Evolutionary conservation across 495 filamentous ascomycete genomes (phyloP), one percentile per base, ranked within the genome.

Genomic region (Chaetomium fimeti): DNA sequence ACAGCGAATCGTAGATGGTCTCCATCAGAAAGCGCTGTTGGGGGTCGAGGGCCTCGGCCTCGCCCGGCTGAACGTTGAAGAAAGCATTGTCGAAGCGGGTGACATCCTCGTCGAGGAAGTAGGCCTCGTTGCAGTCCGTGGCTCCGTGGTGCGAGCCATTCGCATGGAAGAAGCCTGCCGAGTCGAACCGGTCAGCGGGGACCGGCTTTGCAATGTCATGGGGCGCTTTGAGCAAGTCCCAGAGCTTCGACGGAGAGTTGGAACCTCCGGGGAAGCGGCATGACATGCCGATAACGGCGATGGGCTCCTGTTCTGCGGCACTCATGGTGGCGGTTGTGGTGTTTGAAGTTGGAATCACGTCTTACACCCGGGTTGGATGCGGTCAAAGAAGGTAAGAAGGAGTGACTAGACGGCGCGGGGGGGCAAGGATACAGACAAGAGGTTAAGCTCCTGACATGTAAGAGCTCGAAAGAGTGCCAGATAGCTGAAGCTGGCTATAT

Each of bases 11-110:
- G 49, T 85, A 85, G 1, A 78, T 74, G 0, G 74, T 68, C 45
- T 85, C 79, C 5, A 86, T 77, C 0, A 83, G 56, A 0, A 82
- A 71, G 0, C 84, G 71, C 53, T 82, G 82, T 57, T 84, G 81
- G 0, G 83, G 85, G 58, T 85, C 85, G 69, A 79, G 82, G 5
- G 75, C 73, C n/a, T 71, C 67, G 0, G 77, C 76, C 67, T 87
- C 85, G 7, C 79, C 74, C 0, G 78, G 71, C n/a, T 57, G 61
- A 48, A 72, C 63, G 58, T 36, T 77, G 77, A 85, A 88, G 73
- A 87, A 85, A 13, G 72, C 65, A 52, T 81, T 77, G 62, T 88
- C 85, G 75, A 79, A 78, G 16, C 57, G 58, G 13, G 69, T 68
- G 11, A 58, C 36, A 18, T 77, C 74, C 7, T 67, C 64, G 3